A percentile compares a stretch with the other conserved stretches of the same genome.
Conservation (phyloP, 371 early-diverging fungal genomes). For the Smittium culicis region DNA sequence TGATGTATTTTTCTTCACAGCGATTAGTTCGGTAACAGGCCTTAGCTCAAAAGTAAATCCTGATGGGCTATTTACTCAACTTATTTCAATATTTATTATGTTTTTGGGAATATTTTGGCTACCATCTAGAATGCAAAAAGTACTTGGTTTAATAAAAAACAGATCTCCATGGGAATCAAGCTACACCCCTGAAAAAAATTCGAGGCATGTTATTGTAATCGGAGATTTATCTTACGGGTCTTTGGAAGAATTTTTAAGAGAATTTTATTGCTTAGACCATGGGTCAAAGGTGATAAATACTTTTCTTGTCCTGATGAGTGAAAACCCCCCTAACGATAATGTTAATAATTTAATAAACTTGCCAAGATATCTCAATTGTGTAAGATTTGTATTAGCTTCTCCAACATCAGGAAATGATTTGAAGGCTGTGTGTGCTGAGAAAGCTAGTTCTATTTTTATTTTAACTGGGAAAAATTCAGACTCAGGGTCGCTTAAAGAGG, state of each 20-base stretch:
- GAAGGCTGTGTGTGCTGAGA: slow-evolving; percentile 29
- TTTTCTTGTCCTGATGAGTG: slow-evolving; percentile 45
- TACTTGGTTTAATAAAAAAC: slow-evolving; percentile 39
- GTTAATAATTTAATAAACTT: slow-evolving; percentile 34
- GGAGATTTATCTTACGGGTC: slow-evolving; percentile 41
- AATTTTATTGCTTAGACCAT: slow-evolving; percentile 56
- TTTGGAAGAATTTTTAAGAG: slow-evolving; percentile 47
- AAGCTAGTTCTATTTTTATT: slow-evolving; percentile 44
- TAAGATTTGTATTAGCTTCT: slow-evolving; percentile 48
- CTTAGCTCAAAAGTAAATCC: slow-evolving; percentile 43
- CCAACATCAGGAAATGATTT: slow-evolving; percentile 41
- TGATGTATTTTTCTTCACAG: slow-evolving; percentile 50
- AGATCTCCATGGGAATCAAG: slow-evolving; percentile 35
- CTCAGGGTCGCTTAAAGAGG: slow-evolving; percentile 30
- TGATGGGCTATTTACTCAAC: slow-evolving; percentile 39
- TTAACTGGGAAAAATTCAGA: slow-evolving; percentile 34
- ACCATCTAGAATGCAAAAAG: slow-evolving; percentile 46
- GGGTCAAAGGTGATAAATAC: slow-evolving; percentile 40
- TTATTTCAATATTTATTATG: slow-evolving; percentile 47
- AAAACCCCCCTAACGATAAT: slow-evolving; percentile 41
- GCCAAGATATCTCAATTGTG: slow-evolving; percentile 41
- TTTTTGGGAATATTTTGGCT: slow-evolving; percentile 51
- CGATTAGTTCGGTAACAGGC: slow-evolving; percentile 40
- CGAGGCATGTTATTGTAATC: slow-evolving; percentile 43
- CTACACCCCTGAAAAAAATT: slow-evolving; percentile 31